Conservation (phyloP, 306 rosid genomes). For the Ceratonia siliqua region DNA sequence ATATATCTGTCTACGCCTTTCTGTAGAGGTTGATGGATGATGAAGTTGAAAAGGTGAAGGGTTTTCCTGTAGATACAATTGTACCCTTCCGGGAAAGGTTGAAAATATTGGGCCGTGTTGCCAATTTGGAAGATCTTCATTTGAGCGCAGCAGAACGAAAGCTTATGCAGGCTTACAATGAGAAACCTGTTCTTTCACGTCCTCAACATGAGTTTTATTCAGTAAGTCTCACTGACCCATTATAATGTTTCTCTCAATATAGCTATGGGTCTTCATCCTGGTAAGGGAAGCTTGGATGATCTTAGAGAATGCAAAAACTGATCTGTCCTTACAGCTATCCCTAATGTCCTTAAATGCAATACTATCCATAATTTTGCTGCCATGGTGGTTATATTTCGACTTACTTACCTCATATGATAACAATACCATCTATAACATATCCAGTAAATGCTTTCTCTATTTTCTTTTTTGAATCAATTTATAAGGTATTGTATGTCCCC, state of each 20-base stretch:
- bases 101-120: conserved; percentile 94
- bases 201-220: conserved; percentile 92
- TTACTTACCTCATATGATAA: neutral
- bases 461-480: neutral
- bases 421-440: neutral
- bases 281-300: conserved; percentile 9
- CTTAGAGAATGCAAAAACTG: neutral
- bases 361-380: neutral
- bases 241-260: neutral
- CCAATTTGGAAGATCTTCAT: conserved; percentile 81
- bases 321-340: neutral
- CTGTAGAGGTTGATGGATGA: conserved; percentile 79
- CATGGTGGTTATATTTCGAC: neutral
- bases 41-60: conserved; percentile 92
- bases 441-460: neutral
- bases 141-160: conserved; percentile 81
- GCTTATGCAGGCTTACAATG: conserved; percentile 97
- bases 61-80: conserved; percentile 76
- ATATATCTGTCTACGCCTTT: conserved; percentile 13
- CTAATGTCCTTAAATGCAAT: neutral
- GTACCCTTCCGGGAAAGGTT: conserved; percentile 82
- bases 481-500: neutral
- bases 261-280: neutral
- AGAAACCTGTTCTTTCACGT: conserved; percentile 98
- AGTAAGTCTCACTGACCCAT: conserved; percentile 45